These are phyloP conservation scores for Rutstroemia sp. DNA, from an alignment of 2,329 filamentous ascomycete genomes.

Conservation along the genomic window DNA sequence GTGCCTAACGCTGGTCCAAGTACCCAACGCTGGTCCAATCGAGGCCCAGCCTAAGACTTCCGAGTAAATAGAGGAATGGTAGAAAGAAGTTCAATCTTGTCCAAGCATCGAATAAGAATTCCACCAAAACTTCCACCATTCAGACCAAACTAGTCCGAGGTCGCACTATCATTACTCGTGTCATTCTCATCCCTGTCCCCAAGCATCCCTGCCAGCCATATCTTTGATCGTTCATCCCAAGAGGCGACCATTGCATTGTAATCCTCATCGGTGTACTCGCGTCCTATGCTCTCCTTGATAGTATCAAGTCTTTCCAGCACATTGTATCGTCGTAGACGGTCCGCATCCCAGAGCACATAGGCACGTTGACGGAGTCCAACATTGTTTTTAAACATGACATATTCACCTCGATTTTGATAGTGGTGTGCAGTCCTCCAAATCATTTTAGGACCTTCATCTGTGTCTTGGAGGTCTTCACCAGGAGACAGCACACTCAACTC, in stretches of 20 bases:
- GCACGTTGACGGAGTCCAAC: not conserved
- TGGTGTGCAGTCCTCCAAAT: not conserved
- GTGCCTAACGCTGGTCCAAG: too few relatives aligned
- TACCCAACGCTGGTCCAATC: too few relatives aligned
- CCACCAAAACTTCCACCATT: too few relatives aligned
- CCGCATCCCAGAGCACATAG: not conserved
- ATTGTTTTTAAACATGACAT: not conserved
- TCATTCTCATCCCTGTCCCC: not conserved
- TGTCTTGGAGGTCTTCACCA: not conserved
- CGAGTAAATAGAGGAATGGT: too few relatives aligned
- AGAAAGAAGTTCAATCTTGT: too few relatives aligned
- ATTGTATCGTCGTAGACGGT: not conserved
- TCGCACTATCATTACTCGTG: not conserved
- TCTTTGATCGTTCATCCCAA: not conserved
- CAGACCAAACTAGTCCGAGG: too few relatives aligned
- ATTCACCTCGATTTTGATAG: not conserved
- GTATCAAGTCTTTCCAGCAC: not conserved
- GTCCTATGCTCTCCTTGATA: not conserved
- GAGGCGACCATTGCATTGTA: not conserved
- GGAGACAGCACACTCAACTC: not conserved
- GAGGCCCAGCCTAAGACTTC: too few relatives aligned
- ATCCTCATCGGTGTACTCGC: not conserved
- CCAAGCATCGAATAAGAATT: too few relatives aligned
- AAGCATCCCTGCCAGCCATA: not conserved
- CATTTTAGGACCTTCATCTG: not conserved